Evolutionary conservation across 257 asterid species (phyloP).

Genomic region (Lantana camara): DNA sequence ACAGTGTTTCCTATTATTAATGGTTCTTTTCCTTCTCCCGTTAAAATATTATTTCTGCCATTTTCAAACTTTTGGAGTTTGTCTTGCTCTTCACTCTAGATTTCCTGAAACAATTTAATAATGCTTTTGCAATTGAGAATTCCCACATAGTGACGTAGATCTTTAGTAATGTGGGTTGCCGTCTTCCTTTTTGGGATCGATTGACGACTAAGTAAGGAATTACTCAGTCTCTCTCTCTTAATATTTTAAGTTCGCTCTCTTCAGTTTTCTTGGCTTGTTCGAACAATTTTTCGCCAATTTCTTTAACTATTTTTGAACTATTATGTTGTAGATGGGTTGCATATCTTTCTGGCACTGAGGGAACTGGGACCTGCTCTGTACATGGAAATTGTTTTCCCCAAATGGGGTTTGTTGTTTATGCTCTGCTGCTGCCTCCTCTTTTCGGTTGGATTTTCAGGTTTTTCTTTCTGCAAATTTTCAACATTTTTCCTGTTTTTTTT

Average conservation of each 20-base stretch:
- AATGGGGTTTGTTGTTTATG: conserved; percentile 49
- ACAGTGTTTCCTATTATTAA: not conserved
- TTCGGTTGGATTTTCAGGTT: conserved; percentile 59
- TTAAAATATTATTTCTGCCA: conserved; percentile 19
- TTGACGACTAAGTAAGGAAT: conserved; percentile 52
- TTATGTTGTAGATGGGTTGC: conserved; percentile 28
- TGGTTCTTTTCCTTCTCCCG: conserved; percentile 35
- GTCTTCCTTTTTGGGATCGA: conserved; percentile 31
- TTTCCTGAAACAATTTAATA: conserved; percentile 27
- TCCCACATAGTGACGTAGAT: conserved; percentile 26
- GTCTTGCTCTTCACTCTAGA: conserved; percentile 36
- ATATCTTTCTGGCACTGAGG: conserved; percentile 24
- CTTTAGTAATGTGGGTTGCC: conserved; percentile 20
- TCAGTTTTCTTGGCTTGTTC: conserved; percentile 9
- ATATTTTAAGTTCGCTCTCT: conserved; percentile 18
- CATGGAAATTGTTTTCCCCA: conserved; percentile 56
- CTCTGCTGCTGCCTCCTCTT: conserved; percentile 45
- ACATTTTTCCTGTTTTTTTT: not conserved
- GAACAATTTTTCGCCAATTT: not conserved
- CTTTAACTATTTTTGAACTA: conserved; percentile 5
- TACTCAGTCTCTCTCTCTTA: conserved; percentile 23
- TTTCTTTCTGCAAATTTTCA: conserved; percentile 27
- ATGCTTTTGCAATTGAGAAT: conserved; percentile 19
- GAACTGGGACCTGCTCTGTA: conserved; percentile 33
- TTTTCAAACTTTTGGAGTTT: conserved; percentile 19